These are phyloP conservation scores for Penicillium manginii DNA, from an alignment of 495 filamentous ascomycete species.

Conservation along the genomic window DNA sequence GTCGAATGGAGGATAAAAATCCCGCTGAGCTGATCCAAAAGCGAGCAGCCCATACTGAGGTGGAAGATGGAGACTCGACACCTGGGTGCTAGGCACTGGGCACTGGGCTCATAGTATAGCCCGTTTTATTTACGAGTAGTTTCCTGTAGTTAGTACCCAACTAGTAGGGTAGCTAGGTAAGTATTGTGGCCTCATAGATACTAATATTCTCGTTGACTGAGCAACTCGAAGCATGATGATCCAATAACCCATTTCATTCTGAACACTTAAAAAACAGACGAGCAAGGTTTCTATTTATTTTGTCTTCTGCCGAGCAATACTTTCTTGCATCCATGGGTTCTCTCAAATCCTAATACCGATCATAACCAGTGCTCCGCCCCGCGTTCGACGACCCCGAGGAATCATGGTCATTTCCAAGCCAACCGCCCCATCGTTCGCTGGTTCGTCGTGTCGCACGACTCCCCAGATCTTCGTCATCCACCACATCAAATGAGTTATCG, in stretches of 20 bases:
- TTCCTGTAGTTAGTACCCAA: neutral
- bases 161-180: too few species aligned
- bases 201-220: too few species aligned
- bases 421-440: slow-evolving; percentile 40
- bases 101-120: too few species aligned
- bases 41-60: too few species aligned
- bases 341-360: slow-evolving; percentile 21
- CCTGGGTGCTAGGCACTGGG: too few species aligned
- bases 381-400: slow-evolving; percentile 37
- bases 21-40: too few species aligned
- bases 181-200: too few species aligned
- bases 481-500: slow-evolving; percentile 80
- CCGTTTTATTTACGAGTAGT: too few species aligned
- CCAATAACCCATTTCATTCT: neutral
- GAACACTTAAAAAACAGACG: neutral
- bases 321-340: neutral
- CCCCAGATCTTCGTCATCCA: slow-evolving; percentile 69
- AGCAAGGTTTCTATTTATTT: slow-evolving; percentile 12
- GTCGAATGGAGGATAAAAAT: too few species aligned
- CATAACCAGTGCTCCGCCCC: slow-evolving; percentile 32
- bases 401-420: slow-evolving; percentile 41
- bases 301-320: slow-evolving; percentile 3
- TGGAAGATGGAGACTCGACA: too few species aligned
- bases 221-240: neutral
- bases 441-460: slow-evolving; percentile 26